Conservation (phyloP, 2,329 filamentous ascomycete species). For the Colletotrichum tanaceti region DNA sequence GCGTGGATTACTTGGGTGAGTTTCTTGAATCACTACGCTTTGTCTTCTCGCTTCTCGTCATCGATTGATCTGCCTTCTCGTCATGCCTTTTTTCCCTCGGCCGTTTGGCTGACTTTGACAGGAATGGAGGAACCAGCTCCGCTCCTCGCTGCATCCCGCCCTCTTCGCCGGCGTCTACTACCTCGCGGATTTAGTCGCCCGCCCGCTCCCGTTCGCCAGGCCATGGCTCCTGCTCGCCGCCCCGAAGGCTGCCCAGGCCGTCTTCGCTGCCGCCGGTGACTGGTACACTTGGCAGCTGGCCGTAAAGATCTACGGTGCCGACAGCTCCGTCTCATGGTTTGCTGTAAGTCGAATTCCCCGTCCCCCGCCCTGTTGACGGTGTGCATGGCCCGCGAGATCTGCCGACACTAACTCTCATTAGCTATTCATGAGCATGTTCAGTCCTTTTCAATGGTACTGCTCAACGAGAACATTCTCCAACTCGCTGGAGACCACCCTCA, state of each 20-base stretch:
- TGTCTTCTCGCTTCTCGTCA: background rate
- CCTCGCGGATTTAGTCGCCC: conserved; percentile 67
- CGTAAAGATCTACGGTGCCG: conserved; percentile 75
- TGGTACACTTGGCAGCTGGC: conserved; percentile 90
- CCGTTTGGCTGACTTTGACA: conserved; percentile 51
- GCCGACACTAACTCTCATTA: conserved; percentile 49
- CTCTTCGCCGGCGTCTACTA: conserved; percentile 84
- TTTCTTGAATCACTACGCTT: conserved; percentile 35
- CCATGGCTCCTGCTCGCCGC: conserved; percentile 76
- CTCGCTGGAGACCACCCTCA: conserved; percentile 90
- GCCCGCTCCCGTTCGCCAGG: conserved; percentile 62
- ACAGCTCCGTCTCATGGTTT: conserved; percentile 73
- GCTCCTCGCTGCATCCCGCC: conserved; percentile 90
- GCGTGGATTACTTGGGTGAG: conserved; percentile 97
- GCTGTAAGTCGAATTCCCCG: conserved; percentile 66
- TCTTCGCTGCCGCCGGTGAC: conserved; percentile 82
- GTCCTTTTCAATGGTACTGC: conserved; percentile 97
- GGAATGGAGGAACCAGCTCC: conserved; percentile 92
- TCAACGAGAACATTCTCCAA: conserved; percentile 95
- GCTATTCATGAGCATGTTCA: conserved; percentile 78
- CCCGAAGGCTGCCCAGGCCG: conserved; percentile 80
- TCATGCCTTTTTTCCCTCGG: background rate
- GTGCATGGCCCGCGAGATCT: background rate
- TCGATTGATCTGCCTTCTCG: background rate
- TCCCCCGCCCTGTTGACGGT: conserved; percentile 4